Conservation (phyloP, 208 protist genomes). For the Leishmania gerbilli region DNA sequence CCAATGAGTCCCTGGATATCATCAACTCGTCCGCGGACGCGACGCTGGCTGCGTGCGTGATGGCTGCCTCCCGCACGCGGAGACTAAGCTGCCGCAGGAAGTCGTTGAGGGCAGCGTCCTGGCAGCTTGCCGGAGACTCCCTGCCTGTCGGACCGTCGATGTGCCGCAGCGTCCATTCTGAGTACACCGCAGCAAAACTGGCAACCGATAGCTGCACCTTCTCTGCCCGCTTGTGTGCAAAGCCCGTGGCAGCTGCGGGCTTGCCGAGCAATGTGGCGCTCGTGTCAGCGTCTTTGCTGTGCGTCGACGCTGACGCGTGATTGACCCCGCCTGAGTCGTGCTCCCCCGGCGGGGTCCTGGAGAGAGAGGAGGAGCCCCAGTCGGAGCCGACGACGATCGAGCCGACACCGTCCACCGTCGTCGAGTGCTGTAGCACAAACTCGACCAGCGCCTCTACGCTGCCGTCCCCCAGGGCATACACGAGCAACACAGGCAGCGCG, state of each 20-base stretch:
- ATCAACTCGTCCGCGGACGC: constrained; percentile 3
- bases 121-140: neutral
- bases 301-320: constrained; percentile 4
- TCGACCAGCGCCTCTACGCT: constrained; percentile 52
- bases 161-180: constrained; percentile 40
- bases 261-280: constrained; percentile 18
- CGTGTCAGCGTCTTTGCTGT: constrained; percentile 14
- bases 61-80: constrained; percentile 16
- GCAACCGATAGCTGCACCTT: constrained; percentile 44
- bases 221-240: constrained; percentile 16
- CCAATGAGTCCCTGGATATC: constrained; percentile 15
- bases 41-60: constrained; percentile 2
- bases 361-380: constrained; percentile 24
- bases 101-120: constrained; percentile 26
- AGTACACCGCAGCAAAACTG: constrained; percentile 59
- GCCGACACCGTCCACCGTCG: constrained; percentile 70
- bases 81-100: constrained; percentile 34
- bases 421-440: constrained; percentile 53
- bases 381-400: constrained; percentile 56
- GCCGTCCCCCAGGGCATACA: constrained; percentile 55
- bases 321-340: constrained; percentile 29
- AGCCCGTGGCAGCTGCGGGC: constrained; percentile 7
- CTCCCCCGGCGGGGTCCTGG: constrained; percentile 6
- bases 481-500: constrained; percentile 60
- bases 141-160: constrained; percentile 16